These are phyloP conservation scores for Gaultheria prostrata DNA, from an alignment of 148 eudicot species.

Conservation along the genomic window DNA sequence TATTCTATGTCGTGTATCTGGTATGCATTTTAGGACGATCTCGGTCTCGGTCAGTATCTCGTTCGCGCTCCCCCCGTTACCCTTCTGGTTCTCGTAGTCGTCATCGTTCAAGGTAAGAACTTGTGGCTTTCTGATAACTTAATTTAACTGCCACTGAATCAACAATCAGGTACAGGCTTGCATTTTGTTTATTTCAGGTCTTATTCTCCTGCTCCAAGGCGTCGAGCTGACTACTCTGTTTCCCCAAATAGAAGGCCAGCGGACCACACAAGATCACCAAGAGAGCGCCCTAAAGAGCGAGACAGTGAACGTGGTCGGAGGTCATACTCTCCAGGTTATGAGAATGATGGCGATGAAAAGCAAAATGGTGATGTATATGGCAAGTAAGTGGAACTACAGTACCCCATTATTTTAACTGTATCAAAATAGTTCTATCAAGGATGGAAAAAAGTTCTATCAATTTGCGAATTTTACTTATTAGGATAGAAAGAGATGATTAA, in stretches of 20 bases:
- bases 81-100: slow-evolving; percentile 51
- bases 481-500: not conserved
- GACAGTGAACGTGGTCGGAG: slow-evolving; percentile 30
- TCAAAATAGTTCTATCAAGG: not conserved
- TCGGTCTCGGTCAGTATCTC: slow-evolving; percentile 60
- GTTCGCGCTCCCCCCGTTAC: slow-evolving; percentile 52
- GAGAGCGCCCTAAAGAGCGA: slow-evolving; percentile 34
- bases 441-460: not conserved
- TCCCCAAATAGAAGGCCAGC: slow-evolving; percentile 57
- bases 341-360: slow-evolving; percentile 25
- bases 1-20: not conserved
- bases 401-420: not conserved
- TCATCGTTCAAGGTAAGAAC: slow-evolving; percentile 46
- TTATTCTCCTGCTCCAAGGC: slow-evolving; percentile 52
- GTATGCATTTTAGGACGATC: slow-evolving; percentile 40
- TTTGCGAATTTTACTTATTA: not conserved
- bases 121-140: not conserved
- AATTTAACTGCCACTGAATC: not conserved
- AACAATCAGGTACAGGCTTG: not conserved
- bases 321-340: slow-evolving; percentile 46
- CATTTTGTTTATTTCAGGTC: slow-evolving; percentile 37
- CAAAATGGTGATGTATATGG: slow-evolving; percentile 39
- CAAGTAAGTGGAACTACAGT: slow-evolving; percentile 21
- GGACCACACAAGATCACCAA: slow-evolving; percentile 45
- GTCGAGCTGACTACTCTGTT: slow-evolving; percentile 42